Conservation (phyloP, 139 green algal species). For the Coelastrella sp. region DNA sequence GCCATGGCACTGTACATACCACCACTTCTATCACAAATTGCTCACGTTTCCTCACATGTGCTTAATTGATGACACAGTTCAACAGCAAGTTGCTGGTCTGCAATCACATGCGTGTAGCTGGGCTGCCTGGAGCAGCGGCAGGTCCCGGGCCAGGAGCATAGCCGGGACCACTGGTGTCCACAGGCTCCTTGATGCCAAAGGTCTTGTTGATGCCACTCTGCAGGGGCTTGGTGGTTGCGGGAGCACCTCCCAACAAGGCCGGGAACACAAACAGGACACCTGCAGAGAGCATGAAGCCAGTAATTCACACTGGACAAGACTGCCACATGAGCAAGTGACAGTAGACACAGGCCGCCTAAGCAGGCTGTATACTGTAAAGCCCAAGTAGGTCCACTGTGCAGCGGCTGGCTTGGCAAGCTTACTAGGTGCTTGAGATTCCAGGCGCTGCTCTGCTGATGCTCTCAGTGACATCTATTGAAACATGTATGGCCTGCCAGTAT, state of each 20-base stretch:
- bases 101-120: constrained; percentile 8
- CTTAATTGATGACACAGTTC: background rate
- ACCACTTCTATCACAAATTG: background rate
- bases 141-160: constrained; percentile 14
- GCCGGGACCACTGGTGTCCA: background rate
- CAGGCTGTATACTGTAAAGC: too few species aligned
- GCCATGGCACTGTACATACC: too few species aligned
- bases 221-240: constrained; percentile 32
- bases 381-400: too few species aligned
- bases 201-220: constrained; percentile 23
- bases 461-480: background rate
- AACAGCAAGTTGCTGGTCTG: background rate
- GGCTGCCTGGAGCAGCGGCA: constrained; percentile 21
- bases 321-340: background rate
- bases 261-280: constrained; percentile 34
- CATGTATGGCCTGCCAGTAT: background rate
- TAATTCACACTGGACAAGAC: background rate
- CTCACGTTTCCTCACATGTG: background rate
- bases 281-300: background rate
- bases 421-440: too few species aligned
- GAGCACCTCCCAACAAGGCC: constrained; percentile 16
- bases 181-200: constrained; percentile 6
- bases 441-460: too few species aligned
- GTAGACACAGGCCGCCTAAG: too few species aligned
- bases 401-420: too few species aligned